Percentiles rank a stretch among this genome's conserved stretches.
These are phyloP conservation scores for Zygosaccharomyces sapae DNA, from an alignment of 1,139 yeast species.

Conservation along the genomic window DNA sequence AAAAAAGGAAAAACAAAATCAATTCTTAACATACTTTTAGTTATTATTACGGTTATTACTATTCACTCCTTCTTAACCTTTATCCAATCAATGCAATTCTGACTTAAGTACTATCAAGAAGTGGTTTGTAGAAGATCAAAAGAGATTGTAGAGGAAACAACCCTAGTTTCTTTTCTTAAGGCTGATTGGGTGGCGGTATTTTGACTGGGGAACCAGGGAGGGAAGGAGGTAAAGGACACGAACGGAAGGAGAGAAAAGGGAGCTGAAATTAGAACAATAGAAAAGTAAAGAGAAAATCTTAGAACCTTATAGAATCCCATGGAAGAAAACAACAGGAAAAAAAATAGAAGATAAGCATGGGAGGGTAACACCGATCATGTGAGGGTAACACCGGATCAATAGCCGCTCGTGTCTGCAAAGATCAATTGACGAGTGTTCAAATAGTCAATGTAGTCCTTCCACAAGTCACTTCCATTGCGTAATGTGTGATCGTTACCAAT, in stretches of 20 bases:
- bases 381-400: constrained; percentile 11
- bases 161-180: not conserved
- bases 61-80: not conserved
- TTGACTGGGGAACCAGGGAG: not conserved
- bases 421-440: constrained; percentile 31
- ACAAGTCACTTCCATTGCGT: constrained; percentile 45
- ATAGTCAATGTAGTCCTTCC: constrained; percentile 51
- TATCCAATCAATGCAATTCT: not conserved
- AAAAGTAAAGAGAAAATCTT: not conserved
- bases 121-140: constrained; percentile 7
- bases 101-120: not conserved
- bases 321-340: not conserved
- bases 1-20: not conserved
- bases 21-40: constrained; percentile 32
- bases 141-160: not conserved
- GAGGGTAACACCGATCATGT: not conserved
- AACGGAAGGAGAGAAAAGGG: not conserved
- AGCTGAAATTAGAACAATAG: not conserved
- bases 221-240: not conserved
- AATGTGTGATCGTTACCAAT: constrained; percentile 56
- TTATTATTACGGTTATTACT: not conserved
- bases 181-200: constrained; percentile 4
- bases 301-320: not conserved
- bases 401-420: constrained; percentile 18
- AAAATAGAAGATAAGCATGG: not conserved